Base-by-base conservation (phyloP, 2,329 filamentous ascomycete genomes). In the Aspergillus fumigatus region DNA sequence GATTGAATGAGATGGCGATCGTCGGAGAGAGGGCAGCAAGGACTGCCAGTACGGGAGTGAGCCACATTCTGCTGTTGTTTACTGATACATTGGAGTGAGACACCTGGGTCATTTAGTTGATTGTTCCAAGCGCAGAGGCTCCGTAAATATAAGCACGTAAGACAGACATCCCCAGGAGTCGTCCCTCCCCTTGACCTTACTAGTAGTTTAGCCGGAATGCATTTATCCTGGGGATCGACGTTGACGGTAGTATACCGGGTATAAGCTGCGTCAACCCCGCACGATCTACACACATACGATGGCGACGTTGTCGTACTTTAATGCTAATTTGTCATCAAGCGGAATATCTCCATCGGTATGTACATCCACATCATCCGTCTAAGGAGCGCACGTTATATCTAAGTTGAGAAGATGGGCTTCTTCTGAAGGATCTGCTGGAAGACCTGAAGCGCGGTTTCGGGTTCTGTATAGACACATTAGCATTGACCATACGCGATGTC, bases 381-480 rank as follows among this genome's bases (percentile, higher is more conserved):
- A 23, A 23, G 21, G 21, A 23, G 21, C 21, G 21, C 21, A 23
- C 5, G 2, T 3, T 17, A 47, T 38, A 14, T 60, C 41, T 70
- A 63, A 47, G 58, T 63, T 8, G 57, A 69, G 38, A 52, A 61
- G n/a, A 63, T 56, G 0, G 59, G 55, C 59, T 56, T 57, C 56
- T 59, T 59, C 43, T 61, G 52, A 71, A 81, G 74, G 23, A 74
- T 77, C 67, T 80, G 79, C 56, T 70, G 70, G 52, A 82, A 82
- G 0, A 68, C 77, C 61, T 81, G 79, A 43, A 80, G 62, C 6
- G 79, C 67, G 3, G 75, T 58, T 51, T 73, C 72, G 4, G 79
- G 79, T 56, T 77, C 72, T 75, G 55, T 2, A 6, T 4, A 35
- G 32, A 1, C n/a, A 29, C 19, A 55, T 52, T 54, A 51, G 17